phyloP scores from a whole-genome alignment of 2,329 filamentous ascomycete genomes.

The Didymella exigua region DNA sequence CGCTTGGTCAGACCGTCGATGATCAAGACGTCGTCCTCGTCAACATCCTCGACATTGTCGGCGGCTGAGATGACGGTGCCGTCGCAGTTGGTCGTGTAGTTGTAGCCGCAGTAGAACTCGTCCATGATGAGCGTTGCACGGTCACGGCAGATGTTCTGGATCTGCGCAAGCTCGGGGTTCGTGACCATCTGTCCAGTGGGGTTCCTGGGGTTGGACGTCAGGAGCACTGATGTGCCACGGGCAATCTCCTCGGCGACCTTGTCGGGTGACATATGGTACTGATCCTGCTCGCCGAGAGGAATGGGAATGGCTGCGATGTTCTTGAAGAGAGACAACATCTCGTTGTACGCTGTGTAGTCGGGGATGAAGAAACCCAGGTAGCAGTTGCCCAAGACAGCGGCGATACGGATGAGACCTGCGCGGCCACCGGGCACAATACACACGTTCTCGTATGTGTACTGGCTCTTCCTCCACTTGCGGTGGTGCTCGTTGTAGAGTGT shows the following conservation, averaged over 20 bases:
- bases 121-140: constrained; percentile 92
- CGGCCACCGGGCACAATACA: constrained; percentile 93
- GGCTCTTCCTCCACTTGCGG: constrained; percentile 80
- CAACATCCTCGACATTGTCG: constrained; percentile 86
- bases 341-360: constrained; percentile 94
- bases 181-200: constrained; percentile 87
- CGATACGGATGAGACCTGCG: constrained; percentile 91
- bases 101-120: constrained; percentile 91
- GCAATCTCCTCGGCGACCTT: constrained; percentile 92
- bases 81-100: constrained; percentile 92
- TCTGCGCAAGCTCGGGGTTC: constrained; percentile 84
- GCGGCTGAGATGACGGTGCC: constrained; percentile 87
- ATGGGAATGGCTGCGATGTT: constrained; percentile 62
- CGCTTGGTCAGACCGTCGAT: constrained; percentile 96
- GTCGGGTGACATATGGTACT: constrained; percentile 90
- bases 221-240: constrained; percentile 76
- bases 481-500: constrained; percentile 93
- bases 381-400: constrained; percentile 88
- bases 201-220: constrained; percentile 95
- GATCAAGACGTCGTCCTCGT: constrained; percentile 80
- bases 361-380: constrained; percentile 94
- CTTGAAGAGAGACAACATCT: constrained; percentile 94
- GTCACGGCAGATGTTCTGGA: constrained; percentile 90
- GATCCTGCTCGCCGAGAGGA: constrained; percentile 81
- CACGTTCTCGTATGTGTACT: constrained; percentile 98